Percentiles rank a stretch among this genome's conserved stretches.
Evolutionary conservation across 2,329 filamentous ascomycete genomes (phyloP).

Genomic region (Aspergillus sp.): DNA sequence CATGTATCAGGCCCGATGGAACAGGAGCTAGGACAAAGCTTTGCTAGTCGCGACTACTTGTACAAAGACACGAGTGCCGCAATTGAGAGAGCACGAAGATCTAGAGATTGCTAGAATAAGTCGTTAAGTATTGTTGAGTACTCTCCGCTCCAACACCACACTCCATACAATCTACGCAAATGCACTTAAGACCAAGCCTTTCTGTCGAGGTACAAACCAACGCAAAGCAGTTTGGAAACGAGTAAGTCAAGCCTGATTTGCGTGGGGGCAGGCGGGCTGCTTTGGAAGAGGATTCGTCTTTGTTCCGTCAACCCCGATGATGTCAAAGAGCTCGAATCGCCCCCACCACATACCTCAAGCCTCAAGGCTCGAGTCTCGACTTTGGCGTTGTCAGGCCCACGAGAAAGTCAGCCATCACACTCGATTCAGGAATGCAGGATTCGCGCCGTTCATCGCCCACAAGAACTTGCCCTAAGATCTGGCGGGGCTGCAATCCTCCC

Average conservation of each 20-base stretch:
- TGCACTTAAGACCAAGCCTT: no score
- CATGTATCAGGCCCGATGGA: background rate
- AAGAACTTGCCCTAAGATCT: slow-evolving; percentile 9
- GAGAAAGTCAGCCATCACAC: background rate
- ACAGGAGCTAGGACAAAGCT: background rate
- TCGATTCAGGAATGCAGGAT: background rate
- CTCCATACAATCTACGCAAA: no score
- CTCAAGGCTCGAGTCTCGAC: background rate
- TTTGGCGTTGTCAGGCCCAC: background rate
- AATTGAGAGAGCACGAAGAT: background rate
- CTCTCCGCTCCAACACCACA: no score
- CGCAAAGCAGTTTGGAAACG: background rate
- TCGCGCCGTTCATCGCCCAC: background rate
- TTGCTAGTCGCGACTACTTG: background rate
- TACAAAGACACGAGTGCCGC: background rate
- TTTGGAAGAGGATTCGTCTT: background rate
- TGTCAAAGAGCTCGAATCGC: slow-evolving; percentile 3
- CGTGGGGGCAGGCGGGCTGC: no score
- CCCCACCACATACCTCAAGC: background rate
- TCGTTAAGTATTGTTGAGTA: no score
- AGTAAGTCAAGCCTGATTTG: background rate
- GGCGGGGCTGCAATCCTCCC: slow-evolving; percentile 15
- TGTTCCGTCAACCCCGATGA: background rate
- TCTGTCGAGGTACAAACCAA: background rate
- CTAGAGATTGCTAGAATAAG: no score